Evolutionary conservation across 2,329 filamentous ascomycete species (phyloP), one percentile per base, ranked within the genome.

Genomic region (Chalara sp.): DNA sequence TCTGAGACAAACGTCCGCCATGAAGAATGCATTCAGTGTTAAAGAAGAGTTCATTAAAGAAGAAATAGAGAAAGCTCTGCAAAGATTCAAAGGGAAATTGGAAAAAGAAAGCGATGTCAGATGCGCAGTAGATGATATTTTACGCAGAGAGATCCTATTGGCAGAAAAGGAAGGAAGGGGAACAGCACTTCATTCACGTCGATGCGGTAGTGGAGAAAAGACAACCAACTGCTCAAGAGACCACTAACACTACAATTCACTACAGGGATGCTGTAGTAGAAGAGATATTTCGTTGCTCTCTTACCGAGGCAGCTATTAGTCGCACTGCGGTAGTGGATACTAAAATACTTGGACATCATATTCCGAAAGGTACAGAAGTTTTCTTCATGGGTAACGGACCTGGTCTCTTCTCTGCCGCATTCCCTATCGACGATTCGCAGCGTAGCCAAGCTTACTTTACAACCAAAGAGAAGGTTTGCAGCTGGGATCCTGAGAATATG

Each of bases 351-450:
- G 69, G 68, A 4, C 55, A 65, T 32, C 54, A 35, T 32, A 65
- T 72, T 12, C 68, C 68, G 1, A 68, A 67, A 37, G 68, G 68
- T 2, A 70, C 68, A 1, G 56, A 62, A 33, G 55, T 71, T 2
- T 56, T 66, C 32, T 44, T 68, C 11, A 33, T 66, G 30, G 48
- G 44, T 10, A 50, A 48, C 29, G 58, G 59, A 1, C 56, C 58
- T 4, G 44, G 59, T 31, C 59, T 62, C 46, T 32, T 52, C 13
- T 49, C 46, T 13, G 54, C 58, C 6, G 51, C 62, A 5, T 48
- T 65, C 2, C 46, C 43, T 1, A 55, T 67, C 21, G 50, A 56
- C 6, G 68, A 71, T 13, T 51, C 48, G 2, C 21, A 47, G 28
- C 55, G 12, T 10, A 48, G 13, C 32, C 28, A 32, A 28, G 48